phyloP scores from a whole-genome alignment of 1,139 yeast genomes.

The Candida gigantensis region DNA sequence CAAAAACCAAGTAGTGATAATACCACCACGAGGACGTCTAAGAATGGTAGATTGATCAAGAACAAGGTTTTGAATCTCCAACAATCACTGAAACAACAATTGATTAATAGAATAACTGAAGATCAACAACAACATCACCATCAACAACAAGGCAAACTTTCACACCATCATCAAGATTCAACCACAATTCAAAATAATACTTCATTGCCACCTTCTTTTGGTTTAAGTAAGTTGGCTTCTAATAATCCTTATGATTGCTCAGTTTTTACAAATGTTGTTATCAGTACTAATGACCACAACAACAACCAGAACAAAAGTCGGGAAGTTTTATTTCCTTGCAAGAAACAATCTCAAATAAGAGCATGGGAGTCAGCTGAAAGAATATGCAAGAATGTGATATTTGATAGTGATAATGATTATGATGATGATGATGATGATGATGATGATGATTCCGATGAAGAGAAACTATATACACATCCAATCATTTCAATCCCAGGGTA shows the following conservation, averaged over 20 bases:
- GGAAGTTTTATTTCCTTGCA: constrained; percentile 21
- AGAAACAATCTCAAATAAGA: constrained; percentile 40
- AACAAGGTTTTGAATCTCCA: constrained; percentile 33
- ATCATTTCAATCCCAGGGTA: constrained; percentile 40
- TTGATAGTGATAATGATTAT: constrained; percentile 32
- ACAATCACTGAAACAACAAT: constrained; percentile 23
- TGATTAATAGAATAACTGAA: constrained; percentile 4
- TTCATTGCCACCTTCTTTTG: constrained; percentile 1
- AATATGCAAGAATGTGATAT: constrained; percentile 36
- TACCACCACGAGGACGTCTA: constrained; percentile 13
- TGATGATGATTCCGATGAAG: constrained; percentile 9
- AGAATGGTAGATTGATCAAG: constrained; percentile 28
- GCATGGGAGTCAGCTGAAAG: constrained; percentile 53
- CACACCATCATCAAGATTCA: too few relatives aligned
- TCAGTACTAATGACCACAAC: too few relatives aligned
- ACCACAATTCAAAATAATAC: too few relatives aligned
- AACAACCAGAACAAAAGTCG: too few relatives aligned
- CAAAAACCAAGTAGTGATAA: constrained; percentile 5
- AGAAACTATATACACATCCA: constrained; percentile 5
- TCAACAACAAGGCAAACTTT: too few relatives aligned
- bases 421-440: constrained; percentile 22
- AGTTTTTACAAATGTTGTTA: constrained; percentile 12
- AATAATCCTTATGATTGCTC: constrained; percentile 18
- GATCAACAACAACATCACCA: constrained; percentile 2
- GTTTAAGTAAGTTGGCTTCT: constrained; percentile 17